Evolutionary conservation across 176 grass and related monocot genomes (phyloP), one percentile per base, ranked within the genome.

Genomic region (Tillandsia leiboldiana): DNA sequence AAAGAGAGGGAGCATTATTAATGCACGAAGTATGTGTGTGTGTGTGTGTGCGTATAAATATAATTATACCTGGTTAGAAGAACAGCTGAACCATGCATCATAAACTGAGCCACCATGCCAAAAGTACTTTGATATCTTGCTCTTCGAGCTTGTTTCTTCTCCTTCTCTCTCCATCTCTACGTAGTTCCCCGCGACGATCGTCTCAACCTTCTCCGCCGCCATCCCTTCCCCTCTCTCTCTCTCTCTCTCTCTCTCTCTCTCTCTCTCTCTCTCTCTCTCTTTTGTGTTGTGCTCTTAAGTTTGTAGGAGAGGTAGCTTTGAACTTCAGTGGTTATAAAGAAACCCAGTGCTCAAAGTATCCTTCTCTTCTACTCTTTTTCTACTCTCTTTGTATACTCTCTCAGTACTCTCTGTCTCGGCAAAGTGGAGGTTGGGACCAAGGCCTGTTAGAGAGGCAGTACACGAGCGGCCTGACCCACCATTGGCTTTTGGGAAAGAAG

Each of bases 191-290:
- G 87, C 94, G 68, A 99, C 87, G 63, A 99, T 77, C 61, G 94
- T 99, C 87, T 99, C 94, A 48, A 99, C 94, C 69, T 93, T 99
- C 82, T 99, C 94, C 3, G 89, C 90, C 26, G 90, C 90, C 94
- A 99, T 92, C 13, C 24, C 58, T 49, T 52, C 67, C 52, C 7
- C 52, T 53, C 48, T 50, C 9, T 68, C 15, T 26, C 48, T 24
- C 15, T 56, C 69, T 50, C 33, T 24, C n/a, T 67, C 26, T 51
- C 10, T 29, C 1, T 51, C 24, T 12, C 51, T 20, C 12, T 11
- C 26, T 70, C 50, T 51, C 5, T n/a, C 14, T 65, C 50, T 24
- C 22, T 51, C 59, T 53, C 14, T 48, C 17, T 57, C 10, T 13
- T 15, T 10, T 53, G 17, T 77, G 29, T 2, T 65, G n/a, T 61